Conservation (phyloP, 768 basidiomycete species). For the Pilatotrama ljubarskyi region DNA sequence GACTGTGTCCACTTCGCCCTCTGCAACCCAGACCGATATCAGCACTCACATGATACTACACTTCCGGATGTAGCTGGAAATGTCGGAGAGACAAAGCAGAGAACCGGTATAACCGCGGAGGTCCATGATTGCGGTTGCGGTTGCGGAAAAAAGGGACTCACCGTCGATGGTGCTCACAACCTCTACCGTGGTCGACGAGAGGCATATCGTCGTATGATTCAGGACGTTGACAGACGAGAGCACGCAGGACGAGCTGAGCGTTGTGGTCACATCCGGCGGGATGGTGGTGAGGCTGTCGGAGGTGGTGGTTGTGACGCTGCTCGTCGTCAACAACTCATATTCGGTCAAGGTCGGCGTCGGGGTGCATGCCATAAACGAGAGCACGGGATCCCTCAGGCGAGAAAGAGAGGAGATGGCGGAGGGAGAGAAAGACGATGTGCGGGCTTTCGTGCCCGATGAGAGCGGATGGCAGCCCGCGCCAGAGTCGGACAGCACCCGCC, state of each 20-base stretch:
- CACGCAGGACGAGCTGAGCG: slow-evolving; percentile 34
- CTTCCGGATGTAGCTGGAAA: not conserved
- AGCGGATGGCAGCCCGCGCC: slow-evolving; percentile 6
- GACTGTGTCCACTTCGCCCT: slow-evolving; percentile 33
- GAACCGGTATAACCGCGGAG: too few relatives aligned
- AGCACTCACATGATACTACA: not conserved
- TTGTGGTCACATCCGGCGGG: slow-evolving; percentile 36
- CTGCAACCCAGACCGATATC: slow-evolving; percentile 1
- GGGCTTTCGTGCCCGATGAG: slow-evolving; percentile 2
- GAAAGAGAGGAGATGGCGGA: not conserved
- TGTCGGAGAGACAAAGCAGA: not conserved
- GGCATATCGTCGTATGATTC: slow-evolving; percentile 30
- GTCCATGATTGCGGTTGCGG: not conserved
- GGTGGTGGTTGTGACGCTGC: slow-evolving; percentile 37
- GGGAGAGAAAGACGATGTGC: slow-evolving; percentile 2
- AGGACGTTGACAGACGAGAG: slow-evolving; percentile 30
- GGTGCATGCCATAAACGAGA: slow-evolving; percentile 38
- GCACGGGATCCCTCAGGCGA: not conserved
- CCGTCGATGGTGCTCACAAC: slow-evolving; percentile 38
- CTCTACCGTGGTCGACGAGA: slow-evolving; percentile 26
- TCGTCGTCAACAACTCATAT: slow-evolving; percentile 40
- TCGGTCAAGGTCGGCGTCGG: slow-evolving; percentile 45
- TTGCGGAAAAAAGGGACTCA: slow-evolving; percentile 25
- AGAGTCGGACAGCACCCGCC: not conserved
- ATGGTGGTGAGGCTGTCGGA: slow-evolving; percentile 36